Percentiles rank a stretch among this genome's conserved stretches.
These are phyloP conservation scores for Pichia kluyveri DNA, from an alignment of 805 yeast species.

Conservation along the genomic window DNA sequence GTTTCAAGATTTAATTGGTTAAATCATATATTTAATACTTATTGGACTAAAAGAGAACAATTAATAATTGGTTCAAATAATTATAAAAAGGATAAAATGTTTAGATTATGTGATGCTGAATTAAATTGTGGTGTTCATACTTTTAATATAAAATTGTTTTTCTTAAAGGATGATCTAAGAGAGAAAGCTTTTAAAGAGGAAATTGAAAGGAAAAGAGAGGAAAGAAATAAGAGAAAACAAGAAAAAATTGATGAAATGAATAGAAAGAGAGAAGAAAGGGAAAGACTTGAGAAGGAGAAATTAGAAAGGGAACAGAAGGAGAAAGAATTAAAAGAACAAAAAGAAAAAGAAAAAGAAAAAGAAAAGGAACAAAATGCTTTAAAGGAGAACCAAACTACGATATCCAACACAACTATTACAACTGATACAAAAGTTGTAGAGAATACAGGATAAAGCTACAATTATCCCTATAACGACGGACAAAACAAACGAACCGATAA, in stretches of 20 bases:
- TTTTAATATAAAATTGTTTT: conserved; percentile 68
- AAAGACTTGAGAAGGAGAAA: neutral
- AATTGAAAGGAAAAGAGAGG: conserved; percentile 21
- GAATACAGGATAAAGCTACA: neutral
- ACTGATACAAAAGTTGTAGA: no score
- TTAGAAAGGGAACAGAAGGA: conserved; percentile 1
- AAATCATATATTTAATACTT: conserved; percentile 60
- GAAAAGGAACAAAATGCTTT: neutral
- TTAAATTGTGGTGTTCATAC: conserved; percentile 71
- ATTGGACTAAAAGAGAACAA: conserved; percentile 51
- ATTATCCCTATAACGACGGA: neutral
- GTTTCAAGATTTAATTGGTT: conserved; percentile 66
- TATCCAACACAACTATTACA: no score
- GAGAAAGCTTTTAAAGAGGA: conserved; percentile 34
- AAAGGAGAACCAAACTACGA: no score
- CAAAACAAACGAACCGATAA: neutral
- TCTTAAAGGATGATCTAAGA: conserved; percentile 72
- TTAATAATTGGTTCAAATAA: conserved; percentile 40
- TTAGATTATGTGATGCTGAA: conserved; percentile 71
- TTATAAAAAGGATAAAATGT: conserved; percentile 68
- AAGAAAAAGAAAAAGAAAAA: neutral
- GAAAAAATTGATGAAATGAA: conserved; percentile 18
- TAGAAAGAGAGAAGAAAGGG: conserved; percentile 11
- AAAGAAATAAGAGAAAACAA: conserved; percentile 26
- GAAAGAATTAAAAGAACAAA: neutral